Evolutionary conservation across 129 eudicot species (phyloP).

Genomic region (Solidago caesia): DNA sequence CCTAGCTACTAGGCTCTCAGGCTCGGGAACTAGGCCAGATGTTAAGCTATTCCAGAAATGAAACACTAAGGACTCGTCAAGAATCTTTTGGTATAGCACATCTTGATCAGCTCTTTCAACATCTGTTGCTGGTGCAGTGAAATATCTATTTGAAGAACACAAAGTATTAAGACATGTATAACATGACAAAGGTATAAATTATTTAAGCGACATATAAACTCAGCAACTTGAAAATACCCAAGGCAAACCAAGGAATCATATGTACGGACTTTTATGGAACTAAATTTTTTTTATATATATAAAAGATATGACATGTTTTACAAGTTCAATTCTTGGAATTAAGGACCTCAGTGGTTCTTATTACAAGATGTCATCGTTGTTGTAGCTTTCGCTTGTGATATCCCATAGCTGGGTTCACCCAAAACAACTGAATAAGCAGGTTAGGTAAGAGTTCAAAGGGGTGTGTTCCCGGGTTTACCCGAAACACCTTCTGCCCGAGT

Average conservation of each 20-base stretch:
- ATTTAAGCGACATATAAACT: background rate
- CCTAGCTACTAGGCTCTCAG: slow-evolving; percentile 68
- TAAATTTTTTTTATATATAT: background rate
- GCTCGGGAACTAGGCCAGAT: slow-evolving; percentile 70
- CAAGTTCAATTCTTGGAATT: background rate
- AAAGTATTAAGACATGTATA: slow-evolving; percentile 9
- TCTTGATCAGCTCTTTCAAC: slow-evolving; percentile 61
- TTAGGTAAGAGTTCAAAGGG: too few species aligned
- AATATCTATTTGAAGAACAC: slow-evolving; percentile 47
- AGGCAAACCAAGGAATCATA: background rate
- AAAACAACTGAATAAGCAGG: too few species aligned
- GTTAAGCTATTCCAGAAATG: slow-evolving; percentile 90
- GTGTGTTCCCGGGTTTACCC: too few species aligned
- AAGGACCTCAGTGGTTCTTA: background rate
- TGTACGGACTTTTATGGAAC: background rate
- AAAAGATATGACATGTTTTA: background rate
- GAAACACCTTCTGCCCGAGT: too few species aligned
- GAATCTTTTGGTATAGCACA: slow-evolving; percentile 48
- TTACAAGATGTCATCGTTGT: background rate
- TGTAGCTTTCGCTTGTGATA: background rate
- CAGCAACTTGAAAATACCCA: slow-evolving; percentile 6
- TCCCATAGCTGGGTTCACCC: background rate
- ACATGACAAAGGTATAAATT: background rate
- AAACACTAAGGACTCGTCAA: slow-evolving; percentile 55
- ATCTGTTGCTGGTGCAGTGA: slow-evolving; percentile 54